Evolutionary conservation across 129 eudicot genomes (phyloP).

Genomic region (Lactuca sativa): DNA sequence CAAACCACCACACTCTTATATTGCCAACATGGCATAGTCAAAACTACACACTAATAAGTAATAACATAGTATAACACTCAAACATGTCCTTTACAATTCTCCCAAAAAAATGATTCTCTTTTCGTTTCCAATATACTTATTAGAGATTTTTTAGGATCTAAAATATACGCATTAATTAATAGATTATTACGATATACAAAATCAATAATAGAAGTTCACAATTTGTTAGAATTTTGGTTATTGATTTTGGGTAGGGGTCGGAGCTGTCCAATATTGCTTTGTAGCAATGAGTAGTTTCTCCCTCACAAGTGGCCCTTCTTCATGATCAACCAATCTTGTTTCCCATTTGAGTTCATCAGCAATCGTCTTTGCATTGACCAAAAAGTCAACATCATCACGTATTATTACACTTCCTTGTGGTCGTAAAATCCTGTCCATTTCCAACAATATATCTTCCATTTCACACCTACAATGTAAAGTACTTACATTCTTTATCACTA

Average conservation of each 20-base stretch:
- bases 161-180: not conserved
- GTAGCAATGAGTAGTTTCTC: constrained; percentile 72
- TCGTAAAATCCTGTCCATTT: constrained; percentile 77
- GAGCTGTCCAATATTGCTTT: constrained; percentile 75
- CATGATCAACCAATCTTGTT: constrained; percentile 67
- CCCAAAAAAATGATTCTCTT: constrained; percentile 8
- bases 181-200: constrained; percentile 6
- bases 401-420: constrained; percentile 87
- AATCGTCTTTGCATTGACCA: constrained; percentile 59
- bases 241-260: constrained; percentile 35
- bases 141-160: not conserved
- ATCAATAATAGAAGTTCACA: not conserved
- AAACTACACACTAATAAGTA: not conserved
- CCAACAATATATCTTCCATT: constrained; percentile 69
- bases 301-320: constrained; percentile 64
- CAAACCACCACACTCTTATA: too few species aligned
- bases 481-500: not conserved
- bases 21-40: not conserved
- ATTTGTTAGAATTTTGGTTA: not conserved
- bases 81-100: constrained; percentile 9
- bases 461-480: constrained; percentile 53
- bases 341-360: constrained; percentile 68
- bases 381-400: constrained; percentile 74
- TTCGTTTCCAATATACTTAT: constrained; percentile 12
- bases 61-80: not conserved